phyloP scores from a whole-genome alignment of 2,329 filamentous ascomycete species.

The Fusarium palustre region DNA sequence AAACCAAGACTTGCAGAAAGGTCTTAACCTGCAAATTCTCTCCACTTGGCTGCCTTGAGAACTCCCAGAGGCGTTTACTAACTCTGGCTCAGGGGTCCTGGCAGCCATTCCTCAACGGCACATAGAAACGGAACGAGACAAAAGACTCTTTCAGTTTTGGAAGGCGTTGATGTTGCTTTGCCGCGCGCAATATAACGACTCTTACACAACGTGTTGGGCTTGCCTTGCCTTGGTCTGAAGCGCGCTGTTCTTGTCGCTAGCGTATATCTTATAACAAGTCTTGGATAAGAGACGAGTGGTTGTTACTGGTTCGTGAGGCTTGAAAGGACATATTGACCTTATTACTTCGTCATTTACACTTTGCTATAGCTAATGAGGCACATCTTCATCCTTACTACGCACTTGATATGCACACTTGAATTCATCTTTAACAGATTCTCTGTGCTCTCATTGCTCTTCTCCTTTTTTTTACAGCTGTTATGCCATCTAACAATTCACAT shows the following conservation, averaged over 20 bases:
- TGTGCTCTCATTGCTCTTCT: not conserved
- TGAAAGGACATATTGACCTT: not conserved
- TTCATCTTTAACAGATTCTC: not conserved
- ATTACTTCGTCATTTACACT: not conserved
- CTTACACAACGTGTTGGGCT: slow-evolving; percentile 29
- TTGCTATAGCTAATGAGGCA: not conserved
- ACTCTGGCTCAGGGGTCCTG: slow-evolving; percentile 10
- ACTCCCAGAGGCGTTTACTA: slow-evolving; percentile 4
- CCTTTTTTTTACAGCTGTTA: too few relatives aligned
- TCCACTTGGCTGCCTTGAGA: slow-evolving; percentile 34
- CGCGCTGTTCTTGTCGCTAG: slow-evolving; percentile 28
- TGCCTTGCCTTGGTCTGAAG: slow-evolving; percentile 14
- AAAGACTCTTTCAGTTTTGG: slow-evolving; percentile 22
- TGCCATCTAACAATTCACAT: not conserved
- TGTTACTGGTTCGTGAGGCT: not conserved
- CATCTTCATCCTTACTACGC: not conserved
- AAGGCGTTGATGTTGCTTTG: slow-evolving; percentile 4
- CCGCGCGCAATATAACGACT: slow-evolving; percentile 30
- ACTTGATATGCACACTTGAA: not conserved
- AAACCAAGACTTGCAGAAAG: slow-evolving; percentile 43
- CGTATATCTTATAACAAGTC: slow-evolving; percentile 3
- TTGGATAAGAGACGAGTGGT: slow-evolving; percentile 7
- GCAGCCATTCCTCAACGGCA: slow-evolving; percentile 31
- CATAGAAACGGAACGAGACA: slow-evolving; percentile 13
- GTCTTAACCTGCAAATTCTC: slow-evolving; percentile 18